phyloP scores from a whole-genome alignment of 2,329 filamentous ascomycete species.

The Claviceps spartinae region DNA sequence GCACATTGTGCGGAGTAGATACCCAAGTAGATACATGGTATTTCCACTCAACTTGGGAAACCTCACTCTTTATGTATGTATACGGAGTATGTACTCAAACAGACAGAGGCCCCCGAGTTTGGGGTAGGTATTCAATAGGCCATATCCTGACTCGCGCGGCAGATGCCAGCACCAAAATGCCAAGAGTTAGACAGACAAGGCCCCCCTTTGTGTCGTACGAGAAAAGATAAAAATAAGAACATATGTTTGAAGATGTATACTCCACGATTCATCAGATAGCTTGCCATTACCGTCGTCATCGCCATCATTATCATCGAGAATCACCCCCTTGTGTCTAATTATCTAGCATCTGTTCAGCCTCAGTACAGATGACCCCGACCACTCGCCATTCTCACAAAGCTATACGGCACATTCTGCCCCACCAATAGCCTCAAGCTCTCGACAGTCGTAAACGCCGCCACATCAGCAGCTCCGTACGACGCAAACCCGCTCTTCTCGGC shows the following conservation, averaged over 20 bases:
- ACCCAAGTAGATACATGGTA: too few species aligned
- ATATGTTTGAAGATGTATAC: background rate
- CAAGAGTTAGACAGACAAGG: too few species aligned
- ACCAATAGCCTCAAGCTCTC: conserved; percentile 67
- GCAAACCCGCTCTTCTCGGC: conserved; percentile 66
- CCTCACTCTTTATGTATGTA: too few species aligned
- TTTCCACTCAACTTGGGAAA: too few species aligned
- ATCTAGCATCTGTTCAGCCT: background rate
- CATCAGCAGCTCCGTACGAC: conserved; percentile 66
- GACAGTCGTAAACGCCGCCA: conserved; percentile 72
- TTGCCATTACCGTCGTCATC: background rate
- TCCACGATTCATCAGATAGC: conserved; percentile 18
- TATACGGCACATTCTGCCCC: conserved; percentile 77
- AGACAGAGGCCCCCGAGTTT: too few species aligned
- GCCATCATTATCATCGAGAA: background rate
- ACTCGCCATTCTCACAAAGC: conserved; percentile 65
- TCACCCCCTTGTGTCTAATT: background rate
- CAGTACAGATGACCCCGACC: conserved; percentile 24
- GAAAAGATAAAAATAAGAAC: background rate
- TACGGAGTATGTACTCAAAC: too few species aligned
- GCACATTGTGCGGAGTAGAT: too few species aligned
- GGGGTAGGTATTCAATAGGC: too few species aligned
- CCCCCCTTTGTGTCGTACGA: too few species aligned
- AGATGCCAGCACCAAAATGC: too few species aligned
- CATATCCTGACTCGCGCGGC: too few species aligned